Base-by-base conservation (phyloP, 192 early-diverging fungal genomes). In the Coemansia sp. region DNA sequence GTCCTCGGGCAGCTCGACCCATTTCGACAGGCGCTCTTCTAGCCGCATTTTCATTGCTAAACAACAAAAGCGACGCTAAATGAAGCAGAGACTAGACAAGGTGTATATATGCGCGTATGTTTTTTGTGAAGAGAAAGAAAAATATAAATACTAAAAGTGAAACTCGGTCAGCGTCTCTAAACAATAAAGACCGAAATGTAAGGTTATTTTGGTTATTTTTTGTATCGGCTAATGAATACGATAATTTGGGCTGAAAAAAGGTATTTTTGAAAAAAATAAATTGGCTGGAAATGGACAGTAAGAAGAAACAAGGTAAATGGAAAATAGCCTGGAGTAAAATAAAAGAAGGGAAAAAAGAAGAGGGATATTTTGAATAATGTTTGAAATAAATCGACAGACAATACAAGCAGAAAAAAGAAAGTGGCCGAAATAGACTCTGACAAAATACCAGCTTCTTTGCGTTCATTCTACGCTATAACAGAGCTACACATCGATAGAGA, bases 1-100 rank as follows among this genome's bases (percentile, higher is more conserved):
- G 61, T 79, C 71, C 61, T 79, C 71, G 29, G 76, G 68, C 42
- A 60, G 64, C 61, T 79, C 76, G 48, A 48, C 71, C 76, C 76
- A 79, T 56, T 64, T 66, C n/a, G 76, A 52, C 40, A 79, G 65
- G 33, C 69, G 66, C 56, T 79, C 63, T 54, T 79, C 71, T 25
- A 79, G 76, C 49, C 52, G 72, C 61, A 73, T 72, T 17, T 61
- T 58, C 34, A 56, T 50, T 48, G 55, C 52, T 42, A 32, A 30
- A 32, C 34, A 12, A 52, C 16, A 11, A 60, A 59, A 17, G 14
- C 33, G 12, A 2, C 28, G 48, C 29, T 40, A 31, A 62, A 50
- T n/a, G n/a, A 18, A 31, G 45, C 7, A 49, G 34, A 18, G 10
- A 38, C 36, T 38, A 38, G 36, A 38, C 36, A 38, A 38, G 10